These are phyloP conservation scores for Podila verticillata DNA, from an alignment of 192 early-diverging fungal genomes.

Conservation along the genomic window DNA sequence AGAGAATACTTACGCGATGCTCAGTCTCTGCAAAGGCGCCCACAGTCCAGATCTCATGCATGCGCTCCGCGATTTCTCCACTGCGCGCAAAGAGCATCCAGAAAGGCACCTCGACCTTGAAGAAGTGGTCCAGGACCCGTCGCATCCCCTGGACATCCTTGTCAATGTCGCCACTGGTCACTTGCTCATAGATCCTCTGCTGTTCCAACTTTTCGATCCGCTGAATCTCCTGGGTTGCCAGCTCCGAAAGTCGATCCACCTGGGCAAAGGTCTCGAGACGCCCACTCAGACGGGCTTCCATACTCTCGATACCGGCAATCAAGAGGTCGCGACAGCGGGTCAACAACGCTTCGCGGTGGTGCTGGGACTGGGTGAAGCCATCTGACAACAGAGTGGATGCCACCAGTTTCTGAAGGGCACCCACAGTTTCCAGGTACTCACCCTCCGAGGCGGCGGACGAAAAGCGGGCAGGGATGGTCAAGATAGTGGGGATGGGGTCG, in stretches of 20 bases:
- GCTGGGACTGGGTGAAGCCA: conserved; percentile 13
- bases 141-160: conserved; percentile 38
- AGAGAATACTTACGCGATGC: conserved; percentile 46
- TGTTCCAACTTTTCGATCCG: conserved; percentile 26
- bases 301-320: conserved; percentile 31
- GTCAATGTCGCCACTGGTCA: conserved; percentile 40
- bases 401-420: conserved; percentile 32
- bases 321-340: conserved; percentile 36
- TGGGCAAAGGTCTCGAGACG: conserved; percentile 34
- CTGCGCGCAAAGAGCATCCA: conserved; percentile 49
- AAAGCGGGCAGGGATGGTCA: conserved; percentile 8
- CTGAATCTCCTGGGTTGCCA: conserved; percentile 39
- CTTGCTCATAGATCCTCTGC: conserved; percentile 27
- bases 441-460: background rate
- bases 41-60: conserved; percentile 43
- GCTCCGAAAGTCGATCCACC: conserved; percentile 37
- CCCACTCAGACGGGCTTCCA: conserved; percentile 26
- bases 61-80: conserved; percentile 42
- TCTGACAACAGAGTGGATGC: conserved; percentile 19
- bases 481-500: conserved; percentile 35
- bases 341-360: conserved; percentile 26
- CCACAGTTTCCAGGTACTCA: conserved; percentile 25
- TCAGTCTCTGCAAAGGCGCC: conserved; percentile 47
- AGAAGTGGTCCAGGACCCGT: conserved; percentile 38
- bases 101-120: conserved; percentile 33